phyloP scores from a whole-genome alignment of 805 yeast species.

The Wickerhamiella allomyrinae region DNA sequence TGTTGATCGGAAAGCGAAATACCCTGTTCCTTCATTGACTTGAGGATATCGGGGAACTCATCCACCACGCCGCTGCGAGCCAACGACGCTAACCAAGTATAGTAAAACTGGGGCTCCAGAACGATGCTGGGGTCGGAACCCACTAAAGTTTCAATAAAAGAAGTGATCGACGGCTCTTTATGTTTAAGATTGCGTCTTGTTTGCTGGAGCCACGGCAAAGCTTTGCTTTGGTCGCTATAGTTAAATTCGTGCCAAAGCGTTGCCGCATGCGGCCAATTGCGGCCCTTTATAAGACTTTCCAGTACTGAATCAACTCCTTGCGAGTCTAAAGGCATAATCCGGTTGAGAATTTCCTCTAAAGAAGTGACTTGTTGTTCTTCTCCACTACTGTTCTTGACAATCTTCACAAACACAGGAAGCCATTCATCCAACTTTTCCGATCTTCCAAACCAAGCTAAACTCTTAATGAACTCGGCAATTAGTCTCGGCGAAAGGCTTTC shows the following conservation, averaged over 20 bases:
- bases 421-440: neutral
- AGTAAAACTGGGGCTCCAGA: neutral
- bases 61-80: neutral
- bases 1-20: neutral
- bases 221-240: neutral
- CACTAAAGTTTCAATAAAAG: neutral
- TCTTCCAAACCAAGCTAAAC: neutral
- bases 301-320: neutral
- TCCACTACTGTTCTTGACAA: neutral
- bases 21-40: neutral
- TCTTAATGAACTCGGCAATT: constrained; percentile 7
- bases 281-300: neutral
- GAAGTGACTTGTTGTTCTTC: neutral
- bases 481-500: constrained; percentile 8
- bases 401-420: neutral
- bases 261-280: neutral
- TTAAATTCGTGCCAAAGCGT: neutral
- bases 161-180: neutral
- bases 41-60: neutral
- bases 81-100: neutral
- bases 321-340: constrained; percentile 1
- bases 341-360: neutral
- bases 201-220: neutral
- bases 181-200: neutral
- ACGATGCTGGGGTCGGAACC: neutral